A percentile compares a stretch with the other conserved stretches of the same genome.
These are phyloP conservation scores for Phlyctochytrium bullatum DNA, from an alignment of 192 early-diverging fungal species.

Conservation along the genomic window DNA sequence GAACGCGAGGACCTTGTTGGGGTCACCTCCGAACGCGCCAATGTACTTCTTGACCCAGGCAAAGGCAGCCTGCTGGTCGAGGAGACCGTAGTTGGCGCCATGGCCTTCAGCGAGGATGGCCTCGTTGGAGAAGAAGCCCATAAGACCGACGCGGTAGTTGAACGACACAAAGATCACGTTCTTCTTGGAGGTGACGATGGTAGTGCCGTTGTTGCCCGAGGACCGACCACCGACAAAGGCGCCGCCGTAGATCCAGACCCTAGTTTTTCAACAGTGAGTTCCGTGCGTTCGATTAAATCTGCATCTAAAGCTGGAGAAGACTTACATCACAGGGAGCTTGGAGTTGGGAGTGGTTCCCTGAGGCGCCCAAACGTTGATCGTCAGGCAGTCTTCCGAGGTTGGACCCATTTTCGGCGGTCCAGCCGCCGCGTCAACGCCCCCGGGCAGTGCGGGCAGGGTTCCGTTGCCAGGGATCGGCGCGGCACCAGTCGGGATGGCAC, in stretches of 20 bases:
- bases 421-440: too few species aligned
- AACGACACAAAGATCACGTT: constrained; percentile 40
- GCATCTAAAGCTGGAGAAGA: too few species aligned
- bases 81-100: constrained; percentile 48
- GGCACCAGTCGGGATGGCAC: too few species aligned
- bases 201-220: constrained; percentile 31
- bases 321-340: too few species aligned
- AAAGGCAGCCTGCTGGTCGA: constrained; percentile 54
- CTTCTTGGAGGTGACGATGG: constrained; percentile 8
- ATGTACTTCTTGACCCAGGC: constrained; percentile 62
- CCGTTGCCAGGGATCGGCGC: too few species aligned
- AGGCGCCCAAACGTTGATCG: constrained; percentile 39
- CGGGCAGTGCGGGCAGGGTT: too few species aligned
- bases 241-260: constrained; percentile 63
- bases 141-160: constrained; percentile 58
- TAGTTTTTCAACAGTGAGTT: too few species aligned
- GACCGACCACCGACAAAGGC: constrained; percentile 42
- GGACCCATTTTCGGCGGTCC: too few species aligned
- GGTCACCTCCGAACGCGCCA: constrained; percentile 56
- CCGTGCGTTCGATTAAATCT: too few species aligned
- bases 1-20: constrained; percentile 43
- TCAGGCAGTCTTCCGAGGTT: constrained; percentile 48
- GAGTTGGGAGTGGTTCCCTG: constrained; percentile 12
- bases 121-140: constrained; percentile 47
- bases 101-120: constrained; percentile 11